phyloP scores from a whole-genome alignment of 805 yeast species.

The Suhomyces sp. region DNA sequence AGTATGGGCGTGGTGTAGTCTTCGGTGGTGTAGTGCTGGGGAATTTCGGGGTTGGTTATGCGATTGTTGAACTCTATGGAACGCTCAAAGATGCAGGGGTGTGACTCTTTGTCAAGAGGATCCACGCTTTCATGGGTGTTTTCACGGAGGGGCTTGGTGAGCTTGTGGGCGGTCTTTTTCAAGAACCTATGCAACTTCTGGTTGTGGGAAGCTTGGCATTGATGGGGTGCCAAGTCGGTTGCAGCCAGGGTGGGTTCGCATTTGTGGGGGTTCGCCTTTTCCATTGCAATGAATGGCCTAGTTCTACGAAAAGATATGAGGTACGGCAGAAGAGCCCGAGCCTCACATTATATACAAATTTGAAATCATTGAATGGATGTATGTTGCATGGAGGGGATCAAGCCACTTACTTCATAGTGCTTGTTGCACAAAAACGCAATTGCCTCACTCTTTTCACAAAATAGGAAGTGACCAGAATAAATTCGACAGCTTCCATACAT shows the following conservation, averaged over 20 bases:
- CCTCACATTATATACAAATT: not conserved
- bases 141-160: not conserved
- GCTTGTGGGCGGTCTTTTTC: constrained; percentile 8
- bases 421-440: not conserved
- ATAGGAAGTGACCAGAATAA: not conserved
- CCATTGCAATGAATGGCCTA: not conserved
- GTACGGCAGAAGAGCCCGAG: not conserved
- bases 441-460: not conserved
- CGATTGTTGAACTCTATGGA: constrained; percentile 7
- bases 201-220: not conserved
- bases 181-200: constrained; percentile 9
- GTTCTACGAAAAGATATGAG: not conserved
- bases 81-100: constrained; percentile 12
- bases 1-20: constrained; percentile 30
- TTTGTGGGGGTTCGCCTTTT: not conserved
- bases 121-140: not conserved
- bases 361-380: not conserved
- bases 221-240: not conserved
- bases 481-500: constrained; percentile 2
- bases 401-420: not conserved
- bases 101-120: not conserved
- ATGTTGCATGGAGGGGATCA: not conserved
- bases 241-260: not conserved
- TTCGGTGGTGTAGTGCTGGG: constrained; percentile 25
- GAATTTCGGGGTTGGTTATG: constrained; percentile 13